Evolutionary conservation across 345 rosid genomes (phyloP).

Genomic region (Ailanthus altissimus): DNA sequence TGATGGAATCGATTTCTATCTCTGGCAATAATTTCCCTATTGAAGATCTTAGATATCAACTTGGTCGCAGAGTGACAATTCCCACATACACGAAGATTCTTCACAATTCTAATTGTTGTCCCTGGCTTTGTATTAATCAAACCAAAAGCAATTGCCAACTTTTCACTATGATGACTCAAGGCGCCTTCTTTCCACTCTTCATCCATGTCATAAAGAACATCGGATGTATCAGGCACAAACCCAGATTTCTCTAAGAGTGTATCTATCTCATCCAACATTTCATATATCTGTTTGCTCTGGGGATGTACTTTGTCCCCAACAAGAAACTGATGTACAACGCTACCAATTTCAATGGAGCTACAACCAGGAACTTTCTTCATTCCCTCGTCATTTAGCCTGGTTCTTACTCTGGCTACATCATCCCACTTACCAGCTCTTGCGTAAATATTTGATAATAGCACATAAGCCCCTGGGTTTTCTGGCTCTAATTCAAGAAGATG

Average conservation of each 20-base stretch:
- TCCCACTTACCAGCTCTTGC: conserved; percentile 75
- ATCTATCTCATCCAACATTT: conserved; percentile 73
- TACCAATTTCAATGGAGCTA: conserved; percentile 67
- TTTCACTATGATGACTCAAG: conserved; percentile 75
- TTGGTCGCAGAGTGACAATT: conserved; percentile 78
- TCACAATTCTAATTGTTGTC: conserved; percentile 68
- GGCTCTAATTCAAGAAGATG: conserved; percentile 57
- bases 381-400: conserved; percentile 53
- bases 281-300: conserved; percentile 50
- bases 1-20: conserved; percentile 83
- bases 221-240: conserved; percentile 65
- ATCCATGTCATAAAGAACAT: conserved; percentile 71
- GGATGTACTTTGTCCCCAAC: conserved; percentile 71
- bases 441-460: conserved; percentile 80
- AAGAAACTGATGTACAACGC: conserved; percentile 75
- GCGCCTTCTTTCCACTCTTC: conserved; percentile 76
- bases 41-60: conserved; percentile 69
- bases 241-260: conserved; percentile 50
- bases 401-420: conserved; percentile 61
- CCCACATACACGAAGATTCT: conserved; percentile 78
- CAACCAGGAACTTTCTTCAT: conserved; percentile 79
- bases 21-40: conserved; percentile 74
- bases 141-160: conserved; percentile 79
- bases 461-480: conserved; percentile 55
- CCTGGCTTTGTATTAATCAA: conserved; percentile 76